Base-by-base conservation (phyloP, 176 grass and related monocot genomes). In the Oryza nivara region DNA sequence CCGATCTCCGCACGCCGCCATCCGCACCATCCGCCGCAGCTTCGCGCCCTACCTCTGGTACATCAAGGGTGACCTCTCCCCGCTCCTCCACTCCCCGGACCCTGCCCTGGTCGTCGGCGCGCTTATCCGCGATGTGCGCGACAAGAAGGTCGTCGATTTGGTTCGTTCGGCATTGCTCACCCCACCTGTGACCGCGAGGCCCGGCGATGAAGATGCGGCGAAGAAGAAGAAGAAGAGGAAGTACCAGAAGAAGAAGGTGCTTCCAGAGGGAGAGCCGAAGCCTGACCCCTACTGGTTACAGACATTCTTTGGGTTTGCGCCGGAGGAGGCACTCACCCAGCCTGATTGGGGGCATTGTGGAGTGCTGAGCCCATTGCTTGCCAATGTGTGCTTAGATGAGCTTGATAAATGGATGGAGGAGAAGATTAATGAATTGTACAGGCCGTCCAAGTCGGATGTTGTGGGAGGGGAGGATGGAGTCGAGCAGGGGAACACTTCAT, bases 31-130 rank as follows among this genome's bases (percentile, higher is more conserved):
- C 69, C 87, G 96, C 46, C 83, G 96, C 72, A 92, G 77, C 85
- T 98, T 92, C 69, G 91, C 96, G 5, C 91, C 93, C 0, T 95
- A 98, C 86, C 89, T 98, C 10, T 98, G 96, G 96, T 98, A 98
- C 79, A 89, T 95, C 47, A 98, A 92, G 69, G 96, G 96, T 49
- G 96, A 98, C 75, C 75, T 98, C 74, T 93, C 87, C 74, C 90
- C 96, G 44, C 88, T 98, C 43, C 88, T 98, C 9, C 83, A 95
- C 30, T 95, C 83, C 25, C 91, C 89, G 41, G 90, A 90, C 52
- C 79, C 88, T 64, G 92, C 78, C 14, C 89, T 95, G 4, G 88
- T 98, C 38, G 86, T 98, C 30, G 94, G 94, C 9, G 85, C 93
- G 3, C 88, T 98, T 22, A 88, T 95, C 65, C 96, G 93, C 60